These are phyloP conservation scores for Entelexis sorbosivorans DNA, from an alignment of 1,139 yeast species.

Conservation along the genomic window DNA sequence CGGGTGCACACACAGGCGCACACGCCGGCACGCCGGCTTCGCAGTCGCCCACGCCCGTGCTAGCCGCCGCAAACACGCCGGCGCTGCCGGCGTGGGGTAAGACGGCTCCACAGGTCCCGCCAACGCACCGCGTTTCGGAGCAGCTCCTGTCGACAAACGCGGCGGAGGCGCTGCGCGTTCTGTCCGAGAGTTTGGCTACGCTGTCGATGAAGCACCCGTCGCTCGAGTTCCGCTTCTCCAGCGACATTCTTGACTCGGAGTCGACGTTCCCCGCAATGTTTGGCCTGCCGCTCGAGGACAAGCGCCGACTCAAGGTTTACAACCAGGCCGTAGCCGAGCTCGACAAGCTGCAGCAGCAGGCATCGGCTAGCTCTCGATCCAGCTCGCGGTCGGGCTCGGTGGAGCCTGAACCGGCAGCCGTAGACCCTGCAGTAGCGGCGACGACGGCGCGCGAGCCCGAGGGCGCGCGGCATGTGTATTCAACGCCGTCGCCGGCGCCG, in stretches of 20 bases:
- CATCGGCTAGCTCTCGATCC: not conserved
- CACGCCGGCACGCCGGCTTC: not conserved
- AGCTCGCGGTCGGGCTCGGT: not conserved
- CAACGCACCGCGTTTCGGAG: constrained; percentile 15
- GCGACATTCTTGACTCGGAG: constrained; percentile 28
- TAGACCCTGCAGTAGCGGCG: too few species aligned
- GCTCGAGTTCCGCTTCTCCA: constrained; percentile 21
- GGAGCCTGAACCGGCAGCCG: not conserved
- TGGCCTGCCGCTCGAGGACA: constrained; percentile 57
- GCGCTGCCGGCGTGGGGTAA: constrained; percentile 24
- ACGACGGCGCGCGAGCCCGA: not conserved
- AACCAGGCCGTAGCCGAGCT: constrained; percentile 18
- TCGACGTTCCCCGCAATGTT: constrained; percentile 53
- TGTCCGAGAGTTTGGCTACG: constrained; percentile 8
- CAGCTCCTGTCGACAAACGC: constrained; percentile 11
- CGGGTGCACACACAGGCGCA: not conserved
- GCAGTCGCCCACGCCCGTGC: constrained; percentile 32
- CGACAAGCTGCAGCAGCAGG: constrained; percentile 12
- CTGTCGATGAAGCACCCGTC: constrained; percentile 15
- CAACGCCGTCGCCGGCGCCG: not conserved
- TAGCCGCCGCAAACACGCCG: constrained; percentile 27
- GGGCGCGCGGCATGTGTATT: not conserved
- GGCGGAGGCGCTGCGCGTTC: constrained; percentile 11
- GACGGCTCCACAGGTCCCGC: constrained; percentile 14
- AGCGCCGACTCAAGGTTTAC: constrained; percentile 28